phyloP scores from a whole-genome alignment of 306 rosid genomes.

The Astragalus glycyphyllos region DNA sequence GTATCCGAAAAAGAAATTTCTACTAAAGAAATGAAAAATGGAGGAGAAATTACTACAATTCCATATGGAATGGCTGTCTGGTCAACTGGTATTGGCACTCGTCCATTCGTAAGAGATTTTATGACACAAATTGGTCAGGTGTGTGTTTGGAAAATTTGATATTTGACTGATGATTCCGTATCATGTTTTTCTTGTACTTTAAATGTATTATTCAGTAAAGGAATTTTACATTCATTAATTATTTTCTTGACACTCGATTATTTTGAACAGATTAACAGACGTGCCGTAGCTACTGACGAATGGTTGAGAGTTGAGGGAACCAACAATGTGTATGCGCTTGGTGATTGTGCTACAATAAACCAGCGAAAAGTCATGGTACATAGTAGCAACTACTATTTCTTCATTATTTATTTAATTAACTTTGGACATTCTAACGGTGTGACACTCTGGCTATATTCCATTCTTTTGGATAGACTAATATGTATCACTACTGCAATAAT shows the following conservation, averaged over 20 bases:
- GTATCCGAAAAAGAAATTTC: slow-evolving; percentile 81
- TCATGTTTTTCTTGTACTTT: slow-evolving; percentile 19
- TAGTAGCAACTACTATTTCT: slow-evolving; percentile 26
- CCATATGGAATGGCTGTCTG: slow-evolving; percentile 98
- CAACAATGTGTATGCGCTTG: slow-evolving; percentile 81
- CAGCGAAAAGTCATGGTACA: slow-evolving; percentile 95
- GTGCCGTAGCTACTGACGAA: slow-evolving; percentile 93
- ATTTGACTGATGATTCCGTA: slow-evolving; percentile 17
- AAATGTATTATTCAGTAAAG: slow-evolving; percentile 12
- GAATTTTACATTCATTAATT: background rate
- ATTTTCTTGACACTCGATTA: slow-evolving; percentile 31
- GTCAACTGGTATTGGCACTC: slow-evolving; percentile 97
- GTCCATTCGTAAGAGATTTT: slow-evolving; percentile 84
- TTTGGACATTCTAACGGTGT: slow-evolving; percentile 15
- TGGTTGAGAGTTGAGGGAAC: slow-evolving; percentile 96
- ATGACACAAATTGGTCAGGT: slow-evolving; percentile 97
- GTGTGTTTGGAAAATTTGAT: slow-evolving; percentile 42
- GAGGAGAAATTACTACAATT: slow-evolving; percentile 63
- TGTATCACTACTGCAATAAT: background rate
- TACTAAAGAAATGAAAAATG: slow-evolving; percentile 87
- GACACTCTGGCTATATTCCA: slow-evolving; percentile 27
- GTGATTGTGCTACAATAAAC: slow-evolving; percentile 96
- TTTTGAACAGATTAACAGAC: slow-evolving; percentile 73
- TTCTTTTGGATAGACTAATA: slow-evolving; percentile 9
- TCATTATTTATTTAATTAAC: slow-evolving; percentile 33